Conservation (phyloP, 345 rosid genomes). For the Fremontodendron californicum region DNA sequence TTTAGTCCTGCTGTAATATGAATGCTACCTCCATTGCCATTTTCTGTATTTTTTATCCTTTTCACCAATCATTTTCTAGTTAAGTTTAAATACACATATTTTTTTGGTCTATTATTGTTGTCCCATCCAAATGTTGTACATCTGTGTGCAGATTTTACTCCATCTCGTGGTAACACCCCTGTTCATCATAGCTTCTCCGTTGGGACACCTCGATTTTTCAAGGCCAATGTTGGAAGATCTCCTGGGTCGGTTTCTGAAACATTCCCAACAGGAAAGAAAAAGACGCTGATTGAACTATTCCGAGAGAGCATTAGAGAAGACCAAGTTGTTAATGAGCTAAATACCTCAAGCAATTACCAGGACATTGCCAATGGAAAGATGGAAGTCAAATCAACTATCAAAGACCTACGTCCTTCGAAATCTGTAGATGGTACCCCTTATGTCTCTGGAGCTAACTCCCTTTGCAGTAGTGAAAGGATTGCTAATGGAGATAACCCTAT, state of each 20-base stretch:
- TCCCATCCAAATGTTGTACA: not conserved
- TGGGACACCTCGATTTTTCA: conserved; percentile 39
- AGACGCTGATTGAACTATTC: conserved; percentile 79
- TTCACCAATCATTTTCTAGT: not conserved
- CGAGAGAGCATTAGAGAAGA: conserved; percentile 51
- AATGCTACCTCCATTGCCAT: not conserved
- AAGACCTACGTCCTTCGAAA: conserved; percentile 28
- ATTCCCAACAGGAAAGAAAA: conserved; percentile 48
- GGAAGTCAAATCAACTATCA: conserved; percentile 30
- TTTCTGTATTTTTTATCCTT: no score
- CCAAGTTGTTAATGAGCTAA: conserved; percentile 23
- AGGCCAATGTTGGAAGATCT: conserved; percentile 29
- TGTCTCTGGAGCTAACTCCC: conserved; percentile 50
- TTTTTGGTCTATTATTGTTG: not conserved
- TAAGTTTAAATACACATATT: not conserved
- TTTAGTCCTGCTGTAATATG: not conserved
- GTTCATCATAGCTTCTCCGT: conserved; percentile 51
- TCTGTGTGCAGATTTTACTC: conserved; percentile 70
- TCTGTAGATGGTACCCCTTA: conserved; percentile 46
- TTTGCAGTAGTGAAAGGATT: conserved; percentile 46
- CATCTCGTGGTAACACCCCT: conserved; percentile 84
- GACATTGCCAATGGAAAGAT: conserved; percentile 16
- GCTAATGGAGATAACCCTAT: conserved; percentile 34
- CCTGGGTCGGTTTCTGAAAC: conserved; percentile 40
- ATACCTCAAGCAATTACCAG: conserved; percentile 15